These are phyloP conservation scores for Alternaria alternata DNA, from an alignment of 2,329 filamentous ascomycete species.

Conservation along the genomic window DNA sequence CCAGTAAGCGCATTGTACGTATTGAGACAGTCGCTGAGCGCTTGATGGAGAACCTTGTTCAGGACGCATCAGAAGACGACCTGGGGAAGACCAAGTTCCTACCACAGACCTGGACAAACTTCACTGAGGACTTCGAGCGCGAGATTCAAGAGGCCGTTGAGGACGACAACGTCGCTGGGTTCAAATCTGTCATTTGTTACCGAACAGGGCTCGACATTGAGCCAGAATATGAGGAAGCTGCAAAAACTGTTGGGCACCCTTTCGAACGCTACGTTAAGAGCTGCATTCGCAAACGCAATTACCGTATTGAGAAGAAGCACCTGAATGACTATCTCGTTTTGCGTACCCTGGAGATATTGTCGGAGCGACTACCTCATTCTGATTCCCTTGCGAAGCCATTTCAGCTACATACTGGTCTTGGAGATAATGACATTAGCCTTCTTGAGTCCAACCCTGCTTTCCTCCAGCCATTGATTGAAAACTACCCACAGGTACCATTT, in stretches of 20 bases:
- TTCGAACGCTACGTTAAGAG: constrained; percentile 54
- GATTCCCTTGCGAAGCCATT: constrained; percentile 70
- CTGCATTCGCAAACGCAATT: constrained; percentile 51
- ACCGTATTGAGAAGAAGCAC: constrained; percentile 67
- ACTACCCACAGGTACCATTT: constrained; percentile 74
- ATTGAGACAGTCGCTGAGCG: constrained; percentile 76
- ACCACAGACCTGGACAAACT: constrained; percentile 52
- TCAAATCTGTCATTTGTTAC: constrained; percentile 87
- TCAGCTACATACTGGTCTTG: constrained; percentile 84
- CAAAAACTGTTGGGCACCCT: constrained; percentile 43
- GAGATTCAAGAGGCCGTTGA: constrained; percentile 66
- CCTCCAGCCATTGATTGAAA: constrained; percentile 75
- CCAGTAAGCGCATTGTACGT: constrained; percentile 76
- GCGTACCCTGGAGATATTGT: constrained; percentile 67
- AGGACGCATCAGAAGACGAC: constrained; percentile 48
- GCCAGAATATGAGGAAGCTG: constrained; percentile 53
- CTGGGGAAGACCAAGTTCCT: constrained; percentile 45
- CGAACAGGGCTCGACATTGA: constrained; percentile 72
- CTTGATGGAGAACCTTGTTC: constrained; percentile 63
- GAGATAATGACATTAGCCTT: constrained; percentile 79
- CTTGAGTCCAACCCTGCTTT: constrained; percentile 76
- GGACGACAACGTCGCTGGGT: constrained; percentile 75
- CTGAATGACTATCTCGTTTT: constrained; percentile 77
- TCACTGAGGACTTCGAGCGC: constrained; percentile 60
- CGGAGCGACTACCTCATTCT: constrained; percentile 43